These are phyloP conservation scores for Ophiostoma perfectum DNA, from an alignment of 2,329 filamentous ascomycete species.

Conservation along the genomic window DNA sequence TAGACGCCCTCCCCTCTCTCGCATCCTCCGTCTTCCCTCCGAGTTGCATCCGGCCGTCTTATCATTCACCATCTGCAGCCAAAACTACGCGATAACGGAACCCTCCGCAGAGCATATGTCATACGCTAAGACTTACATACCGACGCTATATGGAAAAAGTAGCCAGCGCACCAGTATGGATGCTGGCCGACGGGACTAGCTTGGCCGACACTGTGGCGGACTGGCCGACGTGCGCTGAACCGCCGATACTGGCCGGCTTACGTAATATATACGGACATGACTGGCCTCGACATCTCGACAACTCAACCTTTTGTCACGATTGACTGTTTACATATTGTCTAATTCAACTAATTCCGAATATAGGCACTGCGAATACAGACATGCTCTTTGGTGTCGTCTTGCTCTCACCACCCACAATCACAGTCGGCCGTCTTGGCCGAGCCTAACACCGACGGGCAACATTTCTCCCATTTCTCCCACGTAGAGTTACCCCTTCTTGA, in stretches of 20 bases:
- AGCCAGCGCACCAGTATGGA: no score
- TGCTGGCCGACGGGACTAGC: constrained; percentile 11
- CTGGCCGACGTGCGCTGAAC: neutral
- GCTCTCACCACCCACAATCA: neutral
- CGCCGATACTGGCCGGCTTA: neutral
- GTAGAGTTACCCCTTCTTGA: neutral
- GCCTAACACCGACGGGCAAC: neutral
- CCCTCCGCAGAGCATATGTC: neutral
- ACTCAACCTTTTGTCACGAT: no score
- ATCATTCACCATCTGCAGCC: neutral
- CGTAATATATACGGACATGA: neutral
- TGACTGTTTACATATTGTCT: no score
- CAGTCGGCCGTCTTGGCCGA: neutral
- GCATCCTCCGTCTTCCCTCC: neutral
- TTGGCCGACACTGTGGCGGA: constrained; percentile 1
- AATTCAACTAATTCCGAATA: neutral
- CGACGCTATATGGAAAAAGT: neutral
- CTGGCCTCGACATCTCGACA: no score
- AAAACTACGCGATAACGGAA: constrained; percentile 10
- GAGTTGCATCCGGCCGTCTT: neutral
- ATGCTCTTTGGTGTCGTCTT: neutral
- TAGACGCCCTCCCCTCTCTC: neutral
- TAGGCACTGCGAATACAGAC: neutral
- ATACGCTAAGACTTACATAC: constrained; percentile 2
- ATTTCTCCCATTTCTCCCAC: no score